These are phyloP conservation scores for Saccharomycopsis babjevae DNA, from an alignment of 805 yeast species.

Conservation along the genomic window DNA sequence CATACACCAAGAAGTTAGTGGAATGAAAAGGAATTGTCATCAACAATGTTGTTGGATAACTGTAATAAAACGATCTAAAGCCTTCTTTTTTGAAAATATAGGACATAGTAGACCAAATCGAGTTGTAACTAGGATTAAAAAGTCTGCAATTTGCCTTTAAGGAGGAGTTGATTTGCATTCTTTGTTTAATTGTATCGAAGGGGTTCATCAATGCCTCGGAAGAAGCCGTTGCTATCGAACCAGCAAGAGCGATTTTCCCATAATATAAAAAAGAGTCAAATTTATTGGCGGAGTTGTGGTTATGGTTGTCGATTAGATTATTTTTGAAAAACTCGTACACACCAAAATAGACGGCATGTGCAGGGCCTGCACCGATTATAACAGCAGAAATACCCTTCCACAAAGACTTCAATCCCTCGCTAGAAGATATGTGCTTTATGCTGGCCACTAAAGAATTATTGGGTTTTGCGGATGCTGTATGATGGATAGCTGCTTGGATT, in stretches of 20 bases:
- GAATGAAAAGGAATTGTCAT: slow-evolving; percentile 95
- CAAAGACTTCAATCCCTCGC: slow-evolving; percentile 79
- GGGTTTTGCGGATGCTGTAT: slow-evolving; percentile 1
- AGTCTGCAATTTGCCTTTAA: slow-evolving; percentile 19
- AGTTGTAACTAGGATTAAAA: slow-evolving; percentile 2
- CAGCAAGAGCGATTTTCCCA: slow-evolving; percentile 59
- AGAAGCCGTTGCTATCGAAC: slow-evolving; percentile 85
- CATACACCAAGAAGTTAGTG: slow-evolving; percentile 86
- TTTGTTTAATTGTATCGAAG: slow-evolving; percentile 87
- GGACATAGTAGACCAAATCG: slow-evolving; percentile 30
- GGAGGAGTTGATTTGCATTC: slow-evolving; percentile 55
- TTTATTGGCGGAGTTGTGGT: background rate
- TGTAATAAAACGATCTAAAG: slow-evolving; percentile 71
- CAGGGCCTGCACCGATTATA: slow-evolving; percentile 97
- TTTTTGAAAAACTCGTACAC: slow-evolving; percentile 80
- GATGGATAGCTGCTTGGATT: slow-evolving; percentile 55
- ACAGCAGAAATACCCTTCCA: slow-evolving; percentile 95
- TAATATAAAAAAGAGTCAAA: background rate
- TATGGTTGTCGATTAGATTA: slow-evolving; percentile 27
- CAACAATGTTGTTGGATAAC: slow-evolving; percentile 87
- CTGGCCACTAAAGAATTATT: slow-evolving; percentile 48
- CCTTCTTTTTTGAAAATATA: slow-evolving; percentile 55
- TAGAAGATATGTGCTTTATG: slow-evolving; percentile 64
- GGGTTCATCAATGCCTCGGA: slow-evolving; percentile 97
- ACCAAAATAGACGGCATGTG: slow-evolving; percentile 94